Evolutionary conservation across 306 rosid genomes (phyloP).

Genomic region (Pyrus bretschneideri): DNA sequence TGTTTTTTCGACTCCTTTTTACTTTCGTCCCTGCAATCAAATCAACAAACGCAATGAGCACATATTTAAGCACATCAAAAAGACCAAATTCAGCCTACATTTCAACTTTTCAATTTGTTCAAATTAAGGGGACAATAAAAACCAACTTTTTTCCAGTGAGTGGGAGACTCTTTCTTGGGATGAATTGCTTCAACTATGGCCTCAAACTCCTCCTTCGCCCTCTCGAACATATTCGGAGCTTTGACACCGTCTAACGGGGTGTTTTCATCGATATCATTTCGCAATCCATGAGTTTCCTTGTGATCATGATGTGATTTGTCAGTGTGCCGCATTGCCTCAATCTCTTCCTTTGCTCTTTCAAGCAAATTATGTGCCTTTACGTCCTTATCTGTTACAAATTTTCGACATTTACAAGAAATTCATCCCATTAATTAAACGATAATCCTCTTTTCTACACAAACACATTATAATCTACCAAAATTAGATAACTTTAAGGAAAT

Average conservation of each 20-base stretch:
- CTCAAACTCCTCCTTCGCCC: slow-evolving; percentile 63
- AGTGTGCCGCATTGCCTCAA: slow-evolving; percentile 5
- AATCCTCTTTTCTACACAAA: background rate
- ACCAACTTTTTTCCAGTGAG: slow-evolving; percentile 28
- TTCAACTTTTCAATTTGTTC: background rate
- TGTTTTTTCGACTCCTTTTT: slow-evolving; percentile 20
- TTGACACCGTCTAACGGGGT: slow-evolving; percentile 40
- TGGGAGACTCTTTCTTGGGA: slow-evolving; percentile 33
- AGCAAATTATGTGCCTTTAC: slow-evolving; percentile 16
- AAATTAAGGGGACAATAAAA: background rate
- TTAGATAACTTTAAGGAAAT: background rate
- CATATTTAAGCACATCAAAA: slow-evolving; percentile 5
- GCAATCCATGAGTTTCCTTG: slow-evolving; percentile 42
- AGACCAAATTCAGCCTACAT: background rate
- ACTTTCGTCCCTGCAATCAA: slow-evolving; percentile 20
- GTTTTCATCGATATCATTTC: slow-evolving; percentile 26
- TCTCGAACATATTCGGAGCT: slow-evolving; percentile 62
- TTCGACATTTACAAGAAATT: background rate
- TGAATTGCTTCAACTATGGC: slow-evolving; percentile 49
- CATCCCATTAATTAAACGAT: background rate
- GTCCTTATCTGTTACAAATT: slow-evolving; percentile 19
- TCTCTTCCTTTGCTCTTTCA: slow-evolving; percentile 21
- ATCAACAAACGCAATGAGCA: background rate
- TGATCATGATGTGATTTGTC: slow-evolving; percentile 16
- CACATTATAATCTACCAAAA: background rate